Evolutionary conservation across 208 protist genomes (phyloP).

Genomic region (Trypanosoma platydactyli): DNA sequence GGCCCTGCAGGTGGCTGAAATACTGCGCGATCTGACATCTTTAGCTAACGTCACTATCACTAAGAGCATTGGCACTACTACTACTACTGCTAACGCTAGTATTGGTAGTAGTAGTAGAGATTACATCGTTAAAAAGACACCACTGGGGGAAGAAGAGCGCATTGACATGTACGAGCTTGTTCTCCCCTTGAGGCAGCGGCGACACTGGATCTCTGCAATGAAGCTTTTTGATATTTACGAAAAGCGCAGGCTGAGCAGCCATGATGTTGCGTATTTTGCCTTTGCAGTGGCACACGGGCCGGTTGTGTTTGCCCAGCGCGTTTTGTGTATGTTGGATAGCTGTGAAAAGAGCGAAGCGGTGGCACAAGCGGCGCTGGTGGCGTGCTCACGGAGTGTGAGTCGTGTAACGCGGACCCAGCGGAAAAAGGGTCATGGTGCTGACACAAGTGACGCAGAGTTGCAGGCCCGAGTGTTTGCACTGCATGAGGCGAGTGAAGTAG

Average conservation of each 20-base stretch:
- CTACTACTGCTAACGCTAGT: background rate
- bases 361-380: conserved; percentile 14
- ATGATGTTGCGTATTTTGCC: conserved; percentile 53
- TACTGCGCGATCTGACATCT: conserved; percentile 4
- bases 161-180: conserved; percentile 37
- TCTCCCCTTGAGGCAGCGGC: conserved; percentile 25
- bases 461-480: conserved; percentile 19
- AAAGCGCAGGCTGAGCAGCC: conserved; percentile 29
- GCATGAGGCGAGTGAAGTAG: conserved; percentile 23
- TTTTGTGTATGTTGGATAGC: conserved; percentile 28
- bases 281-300: conserved; percentile 41
- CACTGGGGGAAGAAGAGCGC: conserved; percentile 36
- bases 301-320: conserved; percentile 32
- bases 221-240: conserved; percentile 46
- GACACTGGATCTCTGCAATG: conserved; percentile 33
- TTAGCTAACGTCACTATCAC: background rate
- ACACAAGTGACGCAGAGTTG: background rate
- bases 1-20: conserved; percentile 32
- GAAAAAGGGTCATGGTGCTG: background rate
- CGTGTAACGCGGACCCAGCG: conserved; percentile 15
- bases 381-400: conserved; percentile 17
- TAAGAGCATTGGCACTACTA: background rate
- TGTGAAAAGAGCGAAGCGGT: conserved; percentile 30
- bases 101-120: background rate
- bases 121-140: conserved; percentile 10